phyloP scores from a whole-genome alignment of 2,329 filamentous ascomycete species.

The Fusarium sp. region DNA sequence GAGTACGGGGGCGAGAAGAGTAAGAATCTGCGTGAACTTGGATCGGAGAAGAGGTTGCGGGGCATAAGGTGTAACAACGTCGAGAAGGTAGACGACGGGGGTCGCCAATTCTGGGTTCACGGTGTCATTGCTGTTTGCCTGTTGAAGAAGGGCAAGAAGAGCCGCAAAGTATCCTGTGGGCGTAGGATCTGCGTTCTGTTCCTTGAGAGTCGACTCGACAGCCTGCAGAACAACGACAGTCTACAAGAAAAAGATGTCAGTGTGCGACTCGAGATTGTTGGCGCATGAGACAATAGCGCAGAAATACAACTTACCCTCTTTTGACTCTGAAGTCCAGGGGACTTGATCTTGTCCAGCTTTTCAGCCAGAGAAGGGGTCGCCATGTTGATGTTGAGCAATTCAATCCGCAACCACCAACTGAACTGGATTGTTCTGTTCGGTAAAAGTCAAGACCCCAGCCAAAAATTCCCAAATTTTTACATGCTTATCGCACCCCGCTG shows the following conservation, averaged over 20 bases:
- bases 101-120: conserved; percentile 85
- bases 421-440: conserved; percentile 47
- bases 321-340: conserved; percentile 94
- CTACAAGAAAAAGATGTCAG: conserved; percentile 55
- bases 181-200: conserved; percentile 84
- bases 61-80: conserved; percentile 86
- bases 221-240: conserved; percentile 88
- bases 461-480: conserved; percentile 47
- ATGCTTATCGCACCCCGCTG: conserved; percentile 47
- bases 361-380: conserved; percentile 72
- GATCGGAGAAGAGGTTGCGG: conserved; percentile 88
- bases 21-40: conserved; percentile 94
- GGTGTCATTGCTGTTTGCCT: conserved; percentile 75
- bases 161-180: conserved; percentile 96
- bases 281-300: neutral
- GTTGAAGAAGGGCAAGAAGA: conserved; percentile 86
- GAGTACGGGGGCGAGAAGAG: conserved; percentile 84
- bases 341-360: conserved; percentile 97
- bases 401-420: conserved; percentile 43
- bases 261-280: conserved; percentile 19
- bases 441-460: conserved; percentile 40
- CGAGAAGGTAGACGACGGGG: conserved; percentile 94
- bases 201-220: conserved; percentile 90
- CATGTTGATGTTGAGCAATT: conserved; percentile 55
- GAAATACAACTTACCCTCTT: conserved; percentile 75